phyloP scores from a whole-genome alignment of 192 early-diverging fungal genomes.

The Mycoemilia scoparia region DNA sequence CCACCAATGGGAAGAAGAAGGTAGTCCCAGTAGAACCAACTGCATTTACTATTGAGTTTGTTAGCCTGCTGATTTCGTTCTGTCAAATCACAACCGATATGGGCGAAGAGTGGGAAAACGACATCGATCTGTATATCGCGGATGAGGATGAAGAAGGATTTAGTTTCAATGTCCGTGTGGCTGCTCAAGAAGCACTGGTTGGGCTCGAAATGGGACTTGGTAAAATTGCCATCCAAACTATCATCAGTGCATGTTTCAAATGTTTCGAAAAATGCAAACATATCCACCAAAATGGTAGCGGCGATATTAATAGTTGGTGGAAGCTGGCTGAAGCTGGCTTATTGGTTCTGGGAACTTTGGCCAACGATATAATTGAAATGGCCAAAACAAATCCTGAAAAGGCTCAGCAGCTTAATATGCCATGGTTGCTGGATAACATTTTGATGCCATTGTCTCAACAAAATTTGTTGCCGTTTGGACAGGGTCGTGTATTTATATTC shows the following conservation, averaged over 20 bases:
- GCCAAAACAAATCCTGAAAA: conserved; percentile 19
- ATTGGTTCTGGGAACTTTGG: conserved; percentile 49
- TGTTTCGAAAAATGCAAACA: conserved; percentile 26
- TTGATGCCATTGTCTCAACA: conserved; percentile 40
- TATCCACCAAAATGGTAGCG: conserved; percentile 33
- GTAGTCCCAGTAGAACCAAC: conserved; percentile 5
- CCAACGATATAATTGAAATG: conserved; percentile 36
- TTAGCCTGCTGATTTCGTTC: conserved; percentile 41
- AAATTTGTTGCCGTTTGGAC: conserved; percentile 56
- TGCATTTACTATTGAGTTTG: conserved; percentile 34
- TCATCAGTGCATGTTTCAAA: conserved; percentile 33
- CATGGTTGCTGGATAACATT: conserved; percentile 61
- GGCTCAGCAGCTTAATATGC: conserved; percentile 43
- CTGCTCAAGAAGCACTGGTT: conserved; percentile 59
- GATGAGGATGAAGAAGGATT: conserved; percentile 82
- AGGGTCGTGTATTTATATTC: conserved; percentile 83
- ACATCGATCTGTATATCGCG: conserved; percentile 75
- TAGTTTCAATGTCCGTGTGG: conserved; percentile 71
- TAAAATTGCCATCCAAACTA: conserved; percentile 30
- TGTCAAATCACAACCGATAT: conserved; percentile 67
- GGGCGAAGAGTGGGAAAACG: conserved; percentile 60
- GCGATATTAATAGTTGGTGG: conserved; percentile 49
- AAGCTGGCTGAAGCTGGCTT: conserved; percentile 70
- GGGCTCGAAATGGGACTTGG: conserved; percentile 26
- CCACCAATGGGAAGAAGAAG: neutral